Evolutionary conservation across 345 rosid species (phyloP).

Genomic region (Arabidopsis arenosa): DNA sequence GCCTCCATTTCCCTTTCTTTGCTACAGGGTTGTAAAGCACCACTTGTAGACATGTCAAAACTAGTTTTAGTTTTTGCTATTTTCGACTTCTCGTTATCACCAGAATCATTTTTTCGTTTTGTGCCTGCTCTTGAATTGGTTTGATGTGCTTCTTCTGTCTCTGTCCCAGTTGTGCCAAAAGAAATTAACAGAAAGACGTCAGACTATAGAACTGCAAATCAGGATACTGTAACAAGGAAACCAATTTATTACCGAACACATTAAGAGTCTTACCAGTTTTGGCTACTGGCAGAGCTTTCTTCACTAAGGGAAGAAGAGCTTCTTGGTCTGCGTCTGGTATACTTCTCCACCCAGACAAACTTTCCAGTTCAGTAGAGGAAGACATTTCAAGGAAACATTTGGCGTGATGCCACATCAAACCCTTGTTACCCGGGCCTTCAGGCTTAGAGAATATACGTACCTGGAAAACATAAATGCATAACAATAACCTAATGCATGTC

Average conservation of each 20-base stretch:
- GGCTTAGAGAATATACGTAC: conserved; percentile 80
- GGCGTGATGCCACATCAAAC: conserved; percentile 87
- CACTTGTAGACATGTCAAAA: conserved; percentile 51
- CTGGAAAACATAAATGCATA: conserved; percentile 46
- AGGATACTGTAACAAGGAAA: conserved; percentile 20
- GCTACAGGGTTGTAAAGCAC: conserved; percentile 49
- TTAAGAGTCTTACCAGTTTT: conserved; percentile 54
- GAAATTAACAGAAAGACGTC: conserved; percentile 35
- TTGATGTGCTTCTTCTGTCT: conserved; percentile 45
- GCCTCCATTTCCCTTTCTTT: conserved; percentile 67
- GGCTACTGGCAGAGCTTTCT: conserved; percentile 53
- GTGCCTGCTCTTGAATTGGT: conserved; percentile 54
- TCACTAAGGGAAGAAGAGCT: conserved; percentile 55
- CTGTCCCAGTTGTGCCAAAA: conserved; percentile 44
- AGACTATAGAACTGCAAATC: conserved; percentile 16
- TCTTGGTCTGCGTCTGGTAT: conserved; percentile 70
- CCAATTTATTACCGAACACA: conserved; percentile 11
- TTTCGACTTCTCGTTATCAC: conserved; percentile 58
- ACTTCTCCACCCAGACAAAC: conserved; percentile 77
- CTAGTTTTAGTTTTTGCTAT: conserved; percentile 56
- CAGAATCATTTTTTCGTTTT: conserved; percentile 64
- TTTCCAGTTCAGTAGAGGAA: conserved; percentile 64
- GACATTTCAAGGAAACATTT: conserved; percentile 66
- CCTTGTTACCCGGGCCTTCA: conserved; percentile 64
- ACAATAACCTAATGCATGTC: conserved; percentile 10